These are phyloP conservation scores for Fusarium coicis DNA, from an alignment of 2,329 filamentous ascomycete genomes.

Conservation along the genomic window DNA sequence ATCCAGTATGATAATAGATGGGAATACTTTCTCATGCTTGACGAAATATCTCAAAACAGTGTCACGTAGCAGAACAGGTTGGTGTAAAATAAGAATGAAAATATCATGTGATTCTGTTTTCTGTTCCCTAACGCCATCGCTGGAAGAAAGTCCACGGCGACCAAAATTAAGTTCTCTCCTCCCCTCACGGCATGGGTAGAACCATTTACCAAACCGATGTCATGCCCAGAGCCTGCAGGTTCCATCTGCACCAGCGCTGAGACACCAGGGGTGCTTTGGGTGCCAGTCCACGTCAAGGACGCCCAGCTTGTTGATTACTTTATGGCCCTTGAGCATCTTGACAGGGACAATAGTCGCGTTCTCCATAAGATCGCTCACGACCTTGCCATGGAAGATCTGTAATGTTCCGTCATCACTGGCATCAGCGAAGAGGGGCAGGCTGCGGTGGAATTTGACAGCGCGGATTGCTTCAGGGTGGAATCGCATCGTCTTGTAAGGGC, in stretches of 20 bases:
- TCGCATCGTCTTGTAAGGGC: constrained; percentile 95
- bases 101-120: constrained; percentile 14
- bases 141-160: constrained; percentile 27
- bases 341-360: constrained; percentile 96
- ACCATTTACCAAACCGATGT: not conserved
- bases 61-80: not conserved
- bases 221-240: constrained; percentile 86
- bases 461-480: constrained; percentile 95
- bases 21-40: too few species aligned
- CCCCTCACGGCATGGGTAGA: not conserved
- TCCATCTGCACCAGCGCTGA: constrained; percentile 94
- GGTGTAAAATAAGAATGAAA: not conserved
- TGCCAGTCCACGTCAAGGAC: constrained; percentile 98
- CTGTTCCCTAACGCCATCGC: constrained; percentile 37
- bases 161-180: not conserved
- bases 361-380: constrained; percentile 93
- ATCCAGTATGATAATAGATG: not conserved
- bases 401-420: constrained; percentile 93
- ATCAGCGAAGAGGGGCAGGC: constrained; percentile 88
- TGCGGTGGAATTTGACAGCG: constrained; percentile 86
- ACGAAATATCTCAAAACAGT: not conserved
- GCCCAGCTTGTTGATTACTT: constrained; percentile 84
- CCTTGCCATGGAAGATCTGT: constrained; percentile 97
- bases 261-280: constrained; percentile 90
- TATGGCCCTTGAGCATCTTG: constrained; percentile 92